Base-by-base conservation (phyloP, 495 filamentous ascomycete species). In the Patellaria atrata region DNA sequence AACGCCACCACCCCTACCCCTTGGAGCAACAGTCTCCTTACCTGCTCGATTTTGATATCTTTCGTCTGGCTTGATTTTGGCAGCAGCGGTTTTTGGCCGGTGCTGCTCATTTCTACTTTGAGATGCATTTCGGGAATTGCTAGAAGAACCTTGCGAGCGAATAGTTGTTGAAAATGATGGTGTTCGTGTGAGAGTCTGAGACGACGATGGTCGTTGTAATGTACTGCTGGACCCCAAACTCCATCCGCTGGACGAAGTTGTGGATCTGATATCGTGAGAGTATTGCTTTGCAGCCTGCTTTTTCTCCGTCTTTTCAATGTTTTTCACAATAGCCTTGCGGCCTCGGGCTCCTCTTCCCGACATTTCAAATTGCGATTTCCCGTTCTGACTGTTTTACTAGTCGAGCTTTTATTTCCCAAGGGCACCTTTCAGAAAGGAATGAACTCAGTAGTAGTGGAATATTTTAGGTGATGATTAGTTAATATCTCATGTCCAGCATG, bases 291-390 rank as follows among this genome's bases (percentile, higher is more conserved):
- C 23, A 12, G 41, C 33, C 8, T 27, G 27, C 34, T 50, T 52
- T 35, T 47, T 44, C 28, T 50, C 49, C 33, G 49, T 47, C 29
- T 52, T 52, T 17, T 49, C 43, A 19, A 52, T 52, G 12, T 52
- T 32, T 21, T 52, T 52, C 4, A 22, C 31, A 22, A 50, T 36
- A 16, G 36, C 46, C 43, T 52, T 52, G 4, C 49, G 45, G 29
- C 41, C 44, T 17, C 45, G 31, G 1, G 45, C 46, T 8, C 49
- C 49, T 34, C 49, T 23, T n/a, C 38, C 45, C 5, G 49, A 44
- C 49, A 52, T 52, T 10, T 14, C 41, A 10, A 22, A 34, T 14
- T 2, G n/a, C n/a, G n/a, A n/a, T n/a, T n/a, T n/a, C n/a, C n/a
- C n/a, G n/a, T n/a, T n/a, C n/a, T n/a, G n/a, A n/a, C n/a, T n/a